Evolutionary conservation across 139 green algal species (phyloP), one percentile per base, ranked within the genome.

Genomic region (Eudorina sp.): DNA sequence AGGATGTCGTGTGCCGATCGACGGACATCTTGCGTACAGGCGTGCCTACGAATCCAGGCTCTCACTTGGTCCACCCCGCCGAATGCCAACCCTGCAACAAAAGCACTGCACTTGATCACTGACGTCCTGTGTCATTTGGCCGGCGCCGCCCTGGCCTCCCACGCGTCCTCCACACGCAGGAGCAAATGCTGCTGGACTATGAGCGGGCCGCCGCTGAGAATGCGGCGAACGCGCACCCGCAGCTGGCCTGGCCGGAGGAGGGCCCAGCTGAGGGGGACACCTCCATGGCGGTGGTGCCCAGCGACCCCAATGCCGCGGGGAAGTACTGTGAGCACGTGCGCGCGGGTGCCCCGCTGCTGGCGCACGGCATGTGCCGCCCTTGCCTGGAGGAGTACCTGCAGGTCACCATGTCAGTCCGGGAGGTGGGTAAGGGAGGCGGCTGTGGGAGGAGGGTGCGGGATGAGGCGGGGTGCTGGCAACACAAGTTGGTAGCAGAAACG

Each of bases 301-400:
- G 5, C 4, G 55, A 80, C 40, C n/a, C 74, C 60, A 48, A 53
- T 46, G 66, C 41, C 16, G 41, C 7, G 36, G 55, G 60, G 4
- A 14, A 7, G 14, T 34, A 2, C 43, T 90, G 85, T 60, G 85
- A 90, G 85, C 85, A 90, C 76, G 74, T 90, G 36, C 78, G 68
- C 9, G 66, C 41, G 1, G 81, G 90, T 8, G 23, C 40, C 0
- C 62, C 74, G n/a, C 41, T 79, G 23, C 84, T 92, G 45, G 90
- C 90, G 29, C 68, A 89, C 40, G 73, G 90, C 85, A 90, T 92
- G 90, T 90, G 90, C 62, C 85, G 85, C 4, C 21, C 3, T 3
- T 85, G 78, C 78, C 53, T 85, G 23, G 55, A 74, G 55, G 80
- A 92, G 21, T 92, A 90, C 79, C 72, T 92, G n/a, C 7, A 45